Conservation (phyloP, 306 rosid genomes). For the Dryas octopetala region DNA sequence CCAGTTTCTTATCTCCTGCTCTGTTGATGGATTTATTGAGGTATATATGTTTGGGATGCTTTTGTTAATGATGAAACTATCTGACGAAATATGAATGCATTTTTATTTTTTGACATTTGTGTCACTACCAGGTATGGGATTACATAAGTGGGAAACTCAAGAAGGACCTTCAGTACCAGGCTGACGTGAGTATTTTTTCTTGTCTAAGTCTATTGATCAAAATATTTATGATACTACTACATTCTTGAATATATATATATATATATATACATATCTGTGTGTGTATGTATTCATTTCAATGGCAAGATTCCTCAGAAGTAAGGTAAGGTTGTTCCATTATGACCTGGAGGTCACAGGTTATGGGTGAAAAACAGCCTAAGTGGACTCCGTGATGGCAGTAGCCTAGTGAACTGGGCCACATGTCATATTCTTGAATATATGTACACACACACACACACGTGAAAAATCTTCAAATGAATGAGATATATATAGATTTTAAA, state of each 20-base stretch:
- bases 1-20: slow-evolving; percentile 92
- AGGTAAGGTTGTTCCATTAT: not conserved
- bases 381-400: not conserved
- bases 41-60: slow-evolving; percentile 37
- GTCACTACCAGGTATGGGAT: slow-evolving; percentile 80
- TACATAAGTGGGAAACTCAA: slow-evolving; percentile 94
- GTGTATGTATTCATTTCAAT: not conserved
- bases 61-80: slow-evolving; percentile 11
- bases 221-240: not conserved
- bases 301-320: not conserved
- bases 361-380: not conserved
- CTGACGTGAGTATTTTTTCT: slow-evolving; percentile 68
- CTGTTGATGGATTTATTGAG: slow-evolving; percentile 98
- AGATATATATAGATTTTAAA: not conserved
- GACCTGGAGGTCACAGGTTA: not conserved
- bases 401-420: not conserved
- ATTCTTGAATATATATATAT: not conserved
- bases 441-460: no score
- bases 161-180: slow-evolving; percentile 99
- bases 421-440: not conserved
- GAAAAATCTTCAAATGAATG: no score
- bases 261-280: no score
- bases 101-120: slow-evolving; percentile 2
- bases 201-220: not conserved
- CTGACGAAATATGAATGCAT: slow-evolving; percentile 16